Conservation (phyloP, 345 rosid species). For the Salix arbutifolia region DNA sequence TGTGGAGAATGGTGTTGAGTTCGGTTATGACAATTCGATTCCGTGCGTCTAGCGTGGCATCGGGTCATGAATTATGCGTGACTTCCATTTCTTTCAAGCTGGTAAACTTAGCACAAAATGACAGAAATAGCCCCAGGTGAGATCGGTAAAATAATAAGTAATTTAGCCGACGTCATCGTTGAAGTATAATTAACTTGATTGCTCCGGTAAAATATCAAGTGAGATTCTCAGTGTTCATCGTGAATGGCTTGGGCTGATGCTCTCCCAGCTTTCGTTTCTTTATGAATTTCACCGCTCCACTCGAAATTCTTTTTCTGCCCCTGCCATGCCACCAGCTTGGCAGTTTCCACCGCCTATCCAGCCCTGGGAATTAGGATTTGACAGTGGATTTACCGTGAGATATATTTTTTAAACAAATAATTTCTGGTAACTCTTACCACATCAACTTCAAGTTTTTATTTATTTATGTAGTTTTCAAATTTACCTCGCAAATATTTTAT, state of each 20-base stretch:
- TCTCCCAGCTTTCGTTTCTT: neutral
- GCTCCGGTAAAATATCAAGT: too few relatives aligned
- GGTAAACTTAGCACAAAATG: neutral
- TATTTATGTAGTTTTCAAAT: too few relatives aligned
- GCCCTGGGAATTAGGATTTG: neutral
- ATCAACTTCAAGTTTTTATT: too few relatives aligned
- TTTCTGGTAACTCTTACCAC: neutral
- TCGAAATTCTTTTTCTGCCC: neutral
- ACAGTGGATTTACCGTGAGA: neutral
- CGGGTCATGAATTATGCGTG: slow-evolving; percentile 10
- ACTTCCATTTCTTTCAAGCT: neutral
- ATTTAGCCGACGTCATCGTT: too few relatives aligned
- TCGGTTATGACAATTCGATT: neutral
- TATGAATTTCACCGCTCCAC: neutral
- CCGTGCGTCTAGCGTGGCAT: slow-evolving; percentile 3
- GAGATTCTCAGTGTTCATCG: too few relatives aligned
- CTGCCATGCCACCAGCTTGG: neutral
- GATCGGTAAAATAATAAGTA: too few relatives aligned
- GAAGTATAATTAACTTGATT: too few relatives aligned
- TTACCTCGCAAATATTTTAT: too few relatives aligned
- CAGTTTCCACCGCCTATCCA: neutral
- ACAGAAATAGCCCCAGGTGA: neutral
- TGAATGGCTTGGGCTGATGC: too few relatives aligned
- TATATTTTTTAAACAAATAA: too few relatives aligned
- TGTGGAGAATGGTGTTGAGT: neutral